Percentiles rank a stretch among this genome's conserved stretches.
These are phyloP conservation scores for Penicillium ochrochloron DNA, from an alignment of 495 filamentous ascomycete species.

Conservation along the genomic window DNA sequence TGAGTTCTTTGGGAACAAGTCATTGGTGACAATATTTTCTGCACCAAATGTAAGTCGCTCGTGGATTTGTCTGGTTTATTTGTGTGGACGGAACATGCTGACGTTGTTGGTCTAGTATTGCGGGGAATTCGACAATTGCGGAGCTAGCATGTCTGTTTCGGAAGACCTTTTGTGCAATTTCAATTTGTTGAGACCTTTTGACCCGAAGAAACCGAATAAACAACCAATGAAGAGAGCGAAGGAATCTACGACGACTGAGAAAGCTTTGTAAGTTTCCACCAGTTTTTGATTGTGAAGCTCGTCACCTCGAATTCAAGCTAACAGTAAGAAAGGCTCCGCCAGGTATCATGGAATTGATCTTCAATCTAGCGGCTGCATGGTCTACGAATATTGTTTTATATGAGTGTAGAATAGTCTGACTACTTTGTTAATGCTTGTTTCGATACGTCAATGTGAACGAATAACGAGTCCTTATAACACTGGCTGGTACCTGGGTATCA, in stretches of 20 bases:
- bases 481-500: too few relatives aligned
- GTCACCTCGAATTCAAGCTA: neutral
- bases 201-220: neutral
- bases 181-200: conserved; percentile 5
- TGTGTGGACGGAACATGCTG: neutral
- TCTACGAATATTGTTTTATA: neutral
- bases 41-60: conserved; percentile 8
- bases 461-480: neutral
- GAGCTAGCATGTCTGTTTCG: conserved; percentile 14
- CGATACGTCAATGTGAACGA: neutral
- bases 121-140: conserved; percentile 11
- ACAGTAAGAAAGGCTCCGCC: conserved; percentile 5
- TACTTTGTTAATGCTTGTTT: neutral
- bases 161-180: conserved; percentile 13
- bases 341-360: conserved; percentile 11
- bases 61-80: neutral
- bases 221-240: conserved; percentile 3
- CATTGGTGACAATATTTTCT: conserved; percentile 12
- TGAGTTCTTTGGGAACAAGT: conserved; percentile 15
- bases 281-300: neutral
- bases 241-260: conserved; percentile 18
- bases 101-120: conserved; percentile 7
- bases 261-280: conserved; percentile 17
- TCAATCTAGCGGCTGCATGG: neutral
- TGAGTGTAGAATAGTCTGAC: neutral